phyloP scores from a whole-genome alignment of 73 alveolate genomes.

The Vitrella brassicaformis region DNA sequence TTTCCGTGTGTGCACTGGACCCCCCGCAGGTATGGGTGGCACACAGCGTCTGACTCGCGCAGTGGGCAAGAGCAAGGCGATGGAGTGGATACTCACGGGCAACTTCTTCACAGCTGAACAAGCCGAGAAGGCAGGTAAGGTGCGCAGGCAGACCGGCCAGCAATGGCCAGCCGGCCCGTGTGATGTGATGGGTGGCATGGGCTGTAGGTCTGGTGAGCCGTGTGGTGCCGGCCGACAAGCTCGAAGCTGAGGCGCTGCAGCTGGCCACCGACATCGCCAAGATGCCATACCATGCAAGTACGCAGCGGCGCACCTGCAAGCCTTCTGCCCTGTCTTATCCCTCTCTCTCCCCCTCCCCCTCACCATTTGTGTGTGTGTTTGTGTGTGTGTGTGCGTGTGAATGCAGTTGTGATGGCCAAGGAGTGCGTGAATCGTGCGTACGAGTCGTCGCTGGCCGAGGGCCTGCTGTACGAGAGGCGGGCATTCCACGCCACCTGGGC shows the following conservation, averaged over 20 bases:
- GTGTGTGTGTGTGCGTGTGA: not conserved
- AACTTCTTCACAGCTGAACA: constrained; percentile 58
- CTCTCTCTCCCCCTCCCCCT: constrained; percentile 3
- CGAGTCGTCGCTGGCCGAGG: constrained; percentile 63
- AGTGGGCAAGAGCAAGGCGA: constrained; percentile 74
- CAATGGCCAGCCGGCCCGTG: no score
- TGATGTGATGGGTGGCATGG: no score
- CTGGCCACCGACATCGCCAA: constrained; percentile 63
- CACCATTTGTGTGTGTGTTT: constrained; percentile 22
- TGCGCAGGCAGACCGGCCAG: not conserved
- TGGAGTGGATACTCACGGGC: constrained; percentile 69
- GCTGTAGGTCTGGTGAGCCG: constrained; percentile 70
- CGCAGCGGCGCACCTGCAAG: no score
- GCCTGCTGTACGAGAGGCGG: constrained; percentile 58
- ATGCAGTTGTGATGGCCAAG: constrained; percentile 52
- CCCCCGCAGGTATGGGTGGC: constrained; percentile 50
- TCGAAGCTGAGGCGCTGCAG: constrained; percentile 52
- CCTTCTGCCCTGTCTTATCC: constrained; percentile 31
- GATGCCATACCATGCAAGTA: no score
- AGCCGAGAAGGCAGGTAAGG: constrained; percentile 53
- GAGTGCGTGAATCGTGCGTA: constrained; percentile 65
- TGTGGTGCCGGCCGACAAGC: constrained; percentile 45
- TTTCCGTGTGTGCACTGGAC: no score
- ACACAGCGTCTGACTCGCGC: constrained; percentile 67
- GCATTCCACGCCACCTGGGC: constrained; percentile 71